Evolutionary conservation across 2,329 filamentous ascomycete species (phyloP), one percentile per base, ranked within the genome.

Genomic region (Colletotrichum sp.): DNA sequence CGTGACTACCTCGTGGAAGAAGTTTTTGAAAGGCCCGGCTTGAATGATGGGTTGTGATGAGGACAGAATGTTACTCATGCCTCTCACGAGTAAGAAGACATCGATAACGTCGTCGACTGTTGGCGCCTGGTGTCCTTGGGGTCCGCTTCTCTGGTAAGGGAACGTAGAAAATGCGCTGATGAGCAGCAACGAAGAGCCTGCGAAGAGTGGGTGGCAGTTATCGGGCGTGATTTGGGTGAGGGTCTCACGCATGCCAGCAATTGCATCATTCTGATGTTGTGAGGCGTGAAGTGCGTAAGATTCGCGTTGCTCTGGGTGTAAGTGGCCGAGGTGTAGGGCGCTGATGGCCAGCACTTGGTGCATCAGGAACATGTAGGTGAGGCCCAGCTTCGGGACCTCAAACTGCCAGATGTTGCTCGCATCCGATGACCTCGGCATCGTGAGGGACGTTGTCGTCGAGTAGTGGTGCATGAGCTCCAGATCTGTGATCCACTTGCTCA

Each of bases 401-500:
- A 78, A 71, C 77, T 84, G 83, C 83, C 83, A 84, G 13, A 83
- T 77, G 6, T 79, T 79, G 34, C 76, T 77, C 8, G 81, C 78
- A 9, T 81, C 80, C 7, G 57, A 52, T 12, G 70, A 36, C 7
- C 83, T 78, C 0, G 84, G 84, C 9, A 85, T 74, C 3, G 83
- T 83, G 8, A 80, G 70, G 63, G 78, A 83, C 1, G 83, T 83
- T 3, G 71, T 77, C 8, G 81, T 79, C 3, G 81, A 81, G 67
- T 81, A 85, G 57, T 85, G 83, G 55, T 86, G 83, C 79, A 86
- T 81, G 52, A 85, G 79, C 72, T 84, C 82, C 15, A 86, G 81
- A 70, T 86, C 84, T 5, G 81, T 80, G 12, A 83, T 81, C 83
- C 83, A 85, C 63, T 34, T 80, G 76, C 65, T 79, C 74, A 28